These are phyloP conservation scores for Hemerocallis citrina DNA, from an alignment of 106 monocot genomes.

Conservation along the genomic window DNA sequence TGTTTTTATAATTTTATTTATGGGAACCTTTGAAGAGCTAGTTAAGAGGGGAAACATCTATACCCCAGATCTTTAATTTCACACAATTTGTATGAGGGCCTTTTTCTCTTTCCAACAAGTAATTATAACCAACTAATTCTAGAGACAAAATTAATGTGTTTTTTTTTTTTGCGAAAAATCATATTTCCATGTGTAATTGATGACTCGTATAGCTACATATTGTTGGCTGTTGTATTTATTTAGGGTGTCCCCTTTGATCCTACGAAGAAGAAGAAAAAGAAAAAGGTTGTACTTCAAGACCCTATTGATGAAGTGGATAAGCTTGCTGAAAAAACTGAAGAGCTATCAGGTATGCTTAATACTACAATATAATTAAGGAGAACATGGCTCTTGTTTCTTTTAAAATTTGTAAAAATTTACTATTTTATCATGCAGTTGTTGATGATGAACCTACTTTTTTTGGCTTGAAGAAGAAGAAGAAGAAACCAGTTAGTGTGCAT, in stretches of 20 bases:
- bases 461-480: conserved; percentile 96
- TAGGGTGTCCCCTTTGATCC: conserved; percentile 54
- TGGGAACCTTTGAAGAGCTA: no score
- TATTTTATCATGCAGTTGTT: conserved; percentile 24
- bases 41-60: no score
- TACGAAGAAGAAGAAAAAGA: conserved; percentile 75
- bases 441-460: conserved; percentile 58
- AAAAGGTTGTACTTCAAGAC: conserved; percentile 48
- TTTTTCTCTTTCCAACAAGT: no score
- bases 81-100: no score
- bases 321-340: conserved; percentile 31
- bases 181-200: neutral
- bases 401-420: neutral
- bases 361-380: neutral
- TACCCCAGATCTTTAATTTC: no score
- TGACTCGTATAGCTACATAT: neutral
- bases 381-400: no score
- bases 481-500: conserved; percentile 60
- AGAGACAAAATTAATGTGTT: no score
- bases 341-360: conserved; percentile 27
- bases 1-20: no score
- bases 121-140: no score
- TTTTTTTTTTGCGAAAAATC: no score
- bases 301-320: conserved; percentile 26
- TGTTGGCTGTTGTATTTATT: neutral